Evolutionary conservation across 305 asterid species (phyloP).

Genomic region (Fraxinus velutina): DNA sequence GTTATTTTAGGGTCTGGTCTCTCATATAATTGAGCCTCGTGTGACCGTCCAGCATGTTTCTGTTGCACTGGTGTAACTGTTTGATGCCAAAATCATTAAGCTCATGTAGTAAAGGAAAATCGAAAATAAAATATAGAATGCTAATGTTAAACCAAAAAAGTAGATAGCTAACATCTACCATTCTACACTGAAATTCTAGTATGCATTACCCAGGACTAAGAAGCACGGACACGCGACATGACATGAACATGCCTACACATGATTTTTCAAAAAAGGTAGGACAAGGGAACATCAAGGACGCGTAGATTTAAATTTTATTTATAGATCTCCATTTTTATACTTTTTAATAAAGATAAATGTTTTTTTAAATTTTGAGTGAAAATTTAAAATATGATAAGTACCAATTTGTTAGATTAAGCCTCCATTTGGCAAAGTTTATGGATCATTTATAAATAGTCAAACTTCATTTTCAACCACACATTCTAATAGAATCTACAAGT

Average conservation of each 20-base stretch:
- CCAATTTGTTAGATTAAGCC: neutral
- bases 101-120: conserved; percentile 18
- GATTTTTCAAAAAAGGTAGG: neutral
- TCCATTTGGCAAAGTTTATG: neutral
- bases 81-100: conserved; percentile 27
- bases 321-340: neutral
- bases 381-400: neutral
- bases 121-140: conserved; percentile 8
- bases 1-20: conserved; percentile 48
- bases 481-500: neutral
- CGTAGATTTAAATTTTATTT: neutral
- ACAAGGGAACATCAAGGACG: neutral
- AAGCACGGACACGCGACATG: neutral
- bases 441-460: neutral
- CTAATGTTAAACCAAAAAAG: neutral
- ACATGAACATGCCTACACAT: neutral
- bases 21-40: conserved; percentile 58
- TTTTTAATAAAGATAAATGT: neutral
- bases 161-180: neutral
- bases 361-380: neutral
- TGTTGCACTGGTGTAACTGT: conserved; percentile 55
- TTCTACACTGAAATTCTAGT: neutral
- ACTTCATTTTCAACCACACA: neutral
- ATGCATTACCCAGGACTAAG: neutral
- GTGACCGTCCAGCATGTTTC: conserved; percentile 46